These are phyloP conservation scores for Clarireedia paspali DNA, from an alignment of 2,329 filamentous ascomycete genomes.

Conservation along the genomic window DNA sequence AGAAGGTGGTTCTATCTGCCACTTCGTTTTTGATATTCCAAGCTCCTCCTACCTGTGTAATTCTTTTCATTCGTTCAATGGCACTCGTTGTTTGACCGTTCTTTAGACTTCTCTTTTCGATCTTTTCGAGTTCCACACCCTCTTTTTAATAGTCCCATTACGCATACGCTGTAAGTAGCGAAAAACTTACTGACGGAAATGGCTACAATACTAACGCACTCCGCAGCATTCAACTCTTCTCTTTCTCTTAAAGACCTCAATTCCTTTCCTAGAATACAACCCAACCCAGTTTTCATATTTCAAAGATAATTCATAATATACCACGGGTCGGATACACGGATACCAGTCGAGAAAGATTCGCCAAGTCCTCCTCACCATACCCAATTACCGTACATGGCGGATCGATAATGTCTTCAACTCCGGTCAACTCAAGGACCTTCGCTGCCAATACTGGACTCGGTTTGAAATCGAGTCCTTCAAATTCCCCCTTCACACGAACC, in stretches of 20 bases:
- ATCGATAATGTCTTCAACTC: conserved; percentile 30
- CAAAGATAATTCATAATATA: not conserved
- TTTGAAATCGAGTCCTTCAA: conserved; percentile 67
- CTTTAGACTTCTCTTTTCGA: not conserved
- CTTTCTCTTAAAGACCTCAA: not conserved
- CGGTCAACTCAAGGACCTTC: conserved; percentile 26
- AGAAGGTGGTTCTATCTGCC: not conserved
- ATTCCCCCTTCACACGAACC: conserved; percentile 60
- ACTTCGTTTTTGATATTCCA: not conserved
- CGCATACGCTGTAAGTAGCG: not conserved
- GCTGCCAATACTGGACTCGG: conserved; percentile 26
- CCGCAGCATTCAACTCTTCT: not conserved
- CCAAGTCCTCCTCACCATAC: not conserved
- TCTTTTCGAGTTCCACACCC: not conserved
- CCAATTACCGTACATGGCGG: conserved; percentile 8
- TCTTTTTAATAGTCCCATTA: not conserved
- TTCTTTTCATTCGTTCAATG: not conserved
- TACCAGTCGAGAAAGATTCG: conserved; percentile 1
- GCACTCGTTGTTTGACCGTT: not conserved
- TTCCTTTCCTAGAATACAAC: not conserved
- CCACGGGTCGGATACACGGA: not conserved
- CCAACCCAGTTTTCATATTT: too few species aligned
- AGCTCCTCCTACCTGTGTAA: too few species aligned
- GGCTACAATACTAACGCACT: not conserved
- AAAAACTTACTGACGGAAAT: not conserved